Evolutionary conservation across 805 yeast species (phyloP), one percentile per base, ranked within the genome.

Genomic region (Pichia deserticola): DNA sequence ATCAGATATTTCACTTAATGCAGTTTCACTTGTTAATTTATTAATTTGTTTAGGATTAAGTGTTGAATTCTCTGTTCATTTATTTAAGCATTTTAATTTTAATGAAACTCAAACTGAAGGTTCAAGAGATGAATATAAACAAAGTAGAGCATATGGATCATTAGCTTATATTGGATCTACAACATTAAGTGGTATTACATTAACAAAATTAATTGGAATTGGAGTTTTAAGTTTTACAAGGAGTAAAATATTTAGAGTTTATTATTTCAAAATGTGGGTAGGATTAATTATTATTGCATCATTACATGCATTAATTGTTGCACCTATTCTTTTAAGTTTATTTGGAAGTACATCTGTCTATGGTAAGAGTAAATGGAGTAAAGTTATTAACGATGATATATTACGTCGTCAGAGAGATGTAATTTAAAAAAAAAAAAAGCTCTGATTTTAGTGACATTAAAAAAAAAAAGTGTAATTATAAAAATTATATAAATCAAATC

Each of bases 221-320:
- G 66, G 75, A 29, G 96, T 92, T 10, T 70, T 92, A 37, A 95
- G 95, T 5, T 89, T 90, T 64, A 88, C 98, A 0, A 72, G 79
- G 54, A 87, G 96, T 20, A 82, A 85, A 64, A 90, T 92, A 33
- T 93, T 92, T 65, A 95, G 89, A 57, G 78, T 92, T 1, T 92
- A 88, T 66, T 92, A 93, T 64, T 92, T 92, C 73, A 71, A 96
- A 53, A 90, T 92, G 97, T 92, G 98, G 98, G 68, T 86, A 11
- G 73, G 89, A 0, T 72, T 92, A 52, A 84, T 92, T 8, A 53
- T 85, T 1, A 71, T 86, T 49, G 96, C 96, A 1, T 80, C 90
- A 0, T 55, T 85, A 1, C 97, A 92, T 63, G 78, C 93, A 4
- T 72, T 92, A 47, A 74, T 86, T 37, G 78, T 92, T 50, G 70